Evolutionary conservation across 2,329 filamentous ascomycete genomes (phyloP), one percentile per base, ranked within the genome.

Genomic region (Aciculosporium take): DNA sequence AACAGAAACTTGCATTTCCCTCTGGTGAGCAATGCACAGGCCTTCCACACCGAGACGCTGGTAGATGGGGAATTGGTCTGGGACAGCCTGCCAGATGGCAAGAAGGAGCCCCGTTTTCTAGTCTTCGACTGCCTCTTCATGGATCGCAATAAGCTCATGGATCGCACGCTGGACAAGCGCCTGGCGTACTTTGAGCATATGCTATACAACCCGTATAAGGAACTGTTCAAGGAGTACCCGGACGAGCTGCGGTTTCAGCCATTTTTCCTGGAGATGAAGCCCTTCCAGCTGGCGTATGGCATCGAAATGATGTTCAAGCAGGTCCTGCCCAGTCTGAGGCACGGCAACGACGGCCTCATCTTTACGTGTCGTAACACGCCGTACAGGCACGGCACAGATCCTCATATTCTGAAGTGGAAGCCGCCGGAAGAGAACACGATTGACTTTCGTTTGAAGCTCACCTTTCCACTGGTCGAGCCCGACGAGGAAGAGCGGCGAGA

Each of bases 351-450:
- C 58, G 91, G 91, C 5, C 72, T 98, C 36, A 94, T 98, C 55
- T 98, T 96, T 63, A 96, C 91, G n/a, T 94, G 89, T 64, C 79
- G 84, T 48, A 81, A 78, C 52, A 86, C 84, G 15, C 73, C 81
- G 8, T 98, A 98, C 66, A 80, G 81, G 52, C 81, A 83, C 49
- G 91, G 91, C 50, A 98, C 91, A 10, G 91, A 98, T 61, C 76
- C 76, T 38, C 81, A 94, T 58, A 98, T 95, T 48, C 68, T 98
- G 30, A 98, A 98, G 61, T 98, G 91, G 91, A 98, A 98, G 63
- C 87, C 89, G 0, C 85, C 86, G 4, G 72, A 84, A 49, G 91
- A 98, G 60, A 98, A 98, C 65, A 94, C 87, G 0, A 78, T 98
- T 51, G 91, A 98, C 59, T 95, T 94, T 59, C 75, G 82, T 32